Conservation (phyloP, 208 protist species). For the Wallacemonas sp. region DNA sequence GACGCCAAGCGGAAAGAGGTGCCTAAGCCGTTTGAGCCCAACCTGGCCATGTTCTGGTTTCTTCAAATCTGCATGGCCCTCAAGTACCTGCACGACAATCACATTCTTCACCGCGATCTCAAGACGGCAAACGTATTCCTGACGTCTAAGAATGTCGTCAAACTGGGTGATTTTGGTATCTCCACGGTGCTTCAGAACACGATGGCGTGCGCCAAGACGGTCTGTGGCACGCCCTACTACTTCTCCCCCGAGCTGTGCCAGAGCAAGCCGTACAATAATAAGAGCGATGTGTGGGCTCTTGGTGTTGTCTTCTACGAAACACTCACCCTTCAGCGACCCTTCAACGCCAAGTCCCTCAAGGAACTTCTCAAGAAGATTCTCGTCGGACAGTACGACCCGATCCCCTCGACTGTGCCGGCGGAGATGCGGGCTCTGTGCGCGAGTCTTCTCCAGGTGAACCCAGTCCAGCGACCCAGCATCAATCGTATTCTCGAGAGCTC, state of each 20-base stretch:
- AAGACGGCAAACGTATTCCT: slow-evolving; percentile 93
- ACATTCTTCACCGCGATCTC: slow-evolving; percentile 90
- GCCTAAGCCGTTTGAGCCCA: slow-evolving; percentile 75
- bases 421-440: slow-evolving; percentile 82
- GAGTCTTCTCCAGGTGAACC: slow-evolving; percentile 83
- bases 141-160: slow-evolving; percentile 85
- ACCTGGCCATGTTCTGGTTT: slow-evolving; percentile 92
- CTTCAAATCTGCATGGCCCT: slow-evolving; percentile 90
- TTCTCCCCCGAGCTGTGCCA: slow-evolving; percentile 95
- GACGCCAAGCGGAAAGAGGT: slow-evolving; percentile 80
- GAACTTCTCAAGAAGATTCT: slow-evolving; percentile 92
- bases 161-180: slow-evolving; percentile 93
- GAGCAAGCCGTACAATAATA: slow-evolving; percentile 94
- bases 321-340: slow-evolving; percentile 88
- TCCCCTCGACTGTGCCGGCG: slow-evolving; percentile 68
- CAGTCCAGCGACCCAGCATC: slow-evolving; percentile 80
- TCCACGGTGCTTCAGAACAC: slow-evolving; percentile 93
- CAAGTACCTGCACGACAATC: slow-evolving; percentile 92
- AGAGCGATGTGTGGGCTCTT: slow-evolving; percentile 93
- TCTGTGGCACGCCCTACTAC: slow-evolving; percentile 97
- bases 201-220: slow-evolving; percentile 90
- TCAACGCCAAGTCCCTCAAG: slow-evolving; percentile 87
- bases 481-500: slow-evolving; percentile 86
- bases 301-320: slow-evolving; percentile 92
- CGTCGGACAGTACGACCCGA: slow-evolving; percentile 84